phyloP scores from a whole-genome alignment of 148 eudicot species.

The Rhododendron molle region DNA sequence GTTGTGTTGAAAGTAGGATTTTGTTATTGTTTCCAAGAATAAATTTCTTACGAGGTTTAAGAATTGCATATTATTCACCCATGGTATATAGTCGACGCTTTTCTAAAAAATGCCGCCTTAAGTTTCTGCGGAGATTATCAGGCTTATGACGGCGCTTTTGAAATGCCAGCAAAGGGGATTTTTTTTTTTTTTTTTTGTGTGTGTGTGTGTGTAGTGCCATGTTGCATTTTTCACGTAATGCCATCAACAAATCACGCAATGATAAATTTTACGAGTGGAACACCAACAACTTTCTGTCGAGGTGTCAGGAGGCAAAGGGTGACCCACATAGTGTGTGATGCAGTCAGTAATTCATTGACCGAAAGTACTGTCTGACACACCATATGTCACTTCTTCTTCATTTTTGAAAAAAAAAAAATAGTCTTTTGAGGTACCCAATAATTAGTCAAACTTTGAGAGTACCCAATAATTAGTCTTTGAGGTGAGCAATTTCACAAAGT shows the following conservation, averaged over 20 bases:
- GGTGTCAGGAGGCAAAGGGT: neutral
- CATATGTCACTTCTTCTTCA: neutral
- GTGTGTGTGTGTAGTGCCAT: neutral
- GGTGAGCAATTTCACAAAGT: neutral
- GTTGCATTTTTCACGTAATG: neutral
- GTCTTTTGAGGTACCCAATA: no score
- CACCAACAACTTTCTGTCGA: neutral
- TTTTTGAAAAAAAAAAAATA: no score
- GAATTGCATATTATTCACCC: no score
- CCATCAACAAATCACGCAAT: neutral
- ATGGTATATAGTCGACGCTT: no score
- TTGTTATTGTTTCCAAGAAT: no score
- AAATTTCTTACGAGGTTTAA: no score
- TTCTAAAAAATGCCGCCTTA: no score
- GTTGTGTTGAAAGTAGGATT: neutral
- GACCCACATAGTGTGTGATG: neutral
- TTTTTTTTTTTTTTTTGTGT: no score
- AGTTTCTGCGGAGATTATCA: no score
- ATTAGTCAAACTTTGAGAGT: no score
- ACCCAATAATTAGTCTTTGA: neutral
- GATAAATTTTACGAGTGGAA: neutral
- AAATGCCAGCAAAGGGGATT: no score
- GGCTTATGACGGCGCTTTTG: no score
- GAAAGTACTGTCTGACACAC: neutral
- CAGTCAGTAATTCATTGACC: neutral